Base-by-base conservation (phyloP, 495 filamentous ascomycete species). In the Hypomontagnella submonticulosa region DNA sequence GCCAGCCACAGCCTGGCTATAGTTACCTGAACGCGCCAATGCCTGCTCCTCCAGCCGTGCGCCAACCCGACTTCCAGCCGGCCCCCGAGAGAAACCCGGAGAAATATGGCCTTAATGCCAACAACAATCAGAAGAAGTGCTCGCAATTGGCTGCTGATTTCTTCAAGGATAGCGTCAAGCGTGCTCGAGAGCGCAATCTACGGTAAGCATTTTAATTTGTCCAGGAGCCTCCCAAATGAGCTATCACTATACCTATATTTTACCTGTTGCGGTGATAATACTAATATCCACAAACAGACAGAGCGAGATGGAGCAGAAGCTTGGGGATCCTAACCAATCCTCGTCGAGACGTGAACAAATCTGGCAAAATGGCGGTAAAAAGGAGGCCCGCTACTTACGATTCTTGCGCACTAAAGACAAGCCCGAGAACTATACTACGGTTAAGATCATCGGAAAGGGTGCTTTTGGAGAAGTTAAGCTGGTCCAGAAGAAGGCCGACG, bases 371-470 rank as follows among this genome's bases (percentile, higher is more conserved):
- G 87, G 92, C 54, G 87, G 90, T 47, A 89, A 89, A 66, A 90
- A 90, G 63, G 95, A 99, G 71, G 92, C 90, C 9, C 88, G 90
- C 57, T 99, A 95, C 77, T 83, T 99, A 55, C 92, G 95, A 36
- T 97, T 98, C 82, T 81, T 97, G 59, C 88, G 95, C 46, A 97
- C 95, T 42, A 92, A 92, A 75, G 92, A 97, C 70, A 87, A 87
- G 70, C 92, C 95, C 5, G 85, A 91, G 54, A 97, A 98, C 80
- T 99, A 97, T 83, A 84, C 87, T 63, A 97, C 95, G 5, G 84
- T 97, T 75, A 98, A 97, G 81, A 91, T 97, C 66, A 98, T 99
- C 71, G 95, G 95, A 71, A 99, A 98, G 84, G 95, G 95, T 75
- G 95, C 95, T 11, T 99, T 99, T 73, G 95, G 95, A 77, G 95